Evolutionary conservation across 2,329 filamentous ascomycete genomes (phyloP).

Genomic region (Aspergillus terreus): DNA sequence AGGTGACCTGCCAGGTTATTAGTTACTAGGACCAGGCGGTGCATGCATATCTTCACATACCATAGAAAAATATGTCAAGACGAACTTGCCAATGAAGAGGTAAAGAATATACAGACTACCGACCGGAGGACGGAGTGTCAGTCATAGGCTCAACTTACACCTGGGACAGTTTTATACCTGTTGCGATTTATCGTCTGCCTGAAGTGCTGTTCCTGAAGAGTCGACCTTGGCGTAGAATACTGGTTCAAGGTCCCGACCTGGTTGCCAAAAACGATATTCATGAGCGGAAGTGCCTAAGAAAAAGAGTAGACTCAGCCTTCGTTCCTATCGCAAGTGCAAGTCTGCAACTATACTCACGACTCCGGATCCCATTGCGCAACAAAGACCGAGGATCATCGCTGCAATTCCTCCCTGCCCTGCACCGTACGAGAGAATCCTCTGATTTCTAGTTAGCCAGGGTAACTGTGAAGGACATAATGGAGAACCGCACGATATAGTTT

Average conservation of each 20-base stretch:
- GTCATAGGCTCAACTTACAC: conserved; percentile 29
- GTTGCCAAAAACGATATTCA: conserved; percentile 58
- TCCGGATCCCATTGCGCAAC: conserved; percentile 22
- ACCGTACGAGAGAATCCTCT: conserved; percentile 15
- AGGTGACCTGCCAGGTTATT: conserved; percentile 29
- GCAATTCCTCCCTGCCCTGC: conserved; percentile 13
- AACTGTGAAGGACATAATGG: background rate
- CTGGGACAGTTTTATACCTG: conserved; percentile 1
- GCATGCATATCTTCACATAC: conserved; percentile 26
- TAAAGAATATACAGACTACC: conserved; percentile 54
- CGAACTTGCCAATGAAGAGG: conserved; percentile 54
- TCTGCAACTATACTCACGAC: conserved; percentile 13
- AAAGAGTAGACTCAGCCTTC: background rate
- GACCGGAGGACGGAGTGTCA: background rate
- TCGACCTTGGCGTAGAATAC: conserved; percentile 47
- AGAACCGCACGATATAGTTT: too few species aligned
- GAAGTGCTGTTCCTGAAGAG: conserved; percentile 46
- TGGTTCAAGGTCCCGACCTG: conserved; percentile 54
- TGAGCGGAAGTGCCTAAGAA: conserved; percentile 41
- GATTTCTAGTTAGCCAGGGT: background rate
- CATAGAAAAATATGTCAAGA: conserved; percentile 52
- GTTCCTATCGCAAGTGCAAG: background rate
- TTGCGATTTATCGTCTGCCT: conserved; percentile 45
- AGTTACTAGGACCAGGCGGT: background rate
- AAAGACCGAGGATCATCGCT: conserved; percentile 8